Evolutionary conservation across 2,329 filamentous ascomycete genomes (phyloP).

Genomic region (Colletotrichum lupini): DNA sequence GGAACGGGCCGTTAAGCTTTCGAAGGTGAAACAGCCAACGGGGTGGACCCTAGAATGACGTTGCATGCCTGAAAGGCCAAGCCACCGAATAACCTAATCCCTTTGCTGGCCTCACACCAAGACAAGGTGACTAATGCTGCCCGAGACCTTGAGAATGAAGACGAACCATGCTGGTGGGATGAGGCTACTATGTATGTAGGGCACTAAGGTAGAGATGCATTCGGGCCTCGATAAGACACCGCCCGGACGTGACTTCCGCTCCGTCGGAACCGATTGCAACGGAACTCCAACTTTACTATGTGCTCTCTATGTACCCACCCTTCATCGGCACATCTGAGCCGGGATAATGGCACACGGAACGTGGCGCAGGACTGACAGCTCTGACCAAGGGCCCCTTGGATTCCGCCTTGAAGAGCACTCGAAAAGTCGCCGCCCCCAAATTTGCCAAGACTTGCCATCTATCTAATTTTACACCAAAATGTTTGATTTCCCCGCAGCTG

Average conservation of each 20-base stretch:
- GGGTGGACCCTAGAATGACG: not conserved
- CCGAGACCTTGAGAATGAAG: slow-evolving; percentile 10
- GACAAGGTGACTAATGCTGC: not conserved
- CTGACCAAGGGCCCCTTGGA: not conserved
- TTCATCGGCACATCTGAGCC: not conserved
- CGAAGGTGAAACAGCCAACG: slow-evolving; percentile 6
- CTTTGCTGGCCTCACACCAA: not conserved
- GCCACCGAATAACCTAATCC: not conserved
- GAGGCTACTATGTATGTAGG: not conserved
- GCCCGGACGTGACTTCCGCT: not conserved
- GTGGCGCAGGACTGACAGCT: slow-evolving; percentile 19
- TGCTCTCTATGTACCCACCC: not conserved
- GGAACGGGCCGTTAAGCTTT: slow-evolving; percentile 31
- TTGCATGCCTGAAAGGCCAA: slow-evolving; percentile 19
- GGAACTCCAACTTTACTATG: not conserved
- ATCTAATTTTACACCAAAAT: slow-evolving; percentile 22
- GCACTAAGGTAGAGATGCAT: not conserved
- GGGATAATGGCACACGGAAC: slow-evolving; percentile 1
- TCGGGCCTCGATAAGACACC: not conserved
- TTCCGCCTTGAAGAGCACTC: slow-evolving; percentile 3
- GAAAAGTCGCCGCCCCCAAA: not conserved
- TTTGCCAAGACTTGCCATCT: slow-evolving; percentile 20
- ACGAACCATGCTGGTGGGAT: slow-evolving; percentile 22
- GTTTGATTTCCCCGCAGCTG: slow-evolving; percentile 23
- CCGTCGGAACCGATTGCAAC: slow-evolving; percentile 15